phyloP scores from a whole-genome alignment of 257 asterid genomes.

The Plantago major region DNA sequence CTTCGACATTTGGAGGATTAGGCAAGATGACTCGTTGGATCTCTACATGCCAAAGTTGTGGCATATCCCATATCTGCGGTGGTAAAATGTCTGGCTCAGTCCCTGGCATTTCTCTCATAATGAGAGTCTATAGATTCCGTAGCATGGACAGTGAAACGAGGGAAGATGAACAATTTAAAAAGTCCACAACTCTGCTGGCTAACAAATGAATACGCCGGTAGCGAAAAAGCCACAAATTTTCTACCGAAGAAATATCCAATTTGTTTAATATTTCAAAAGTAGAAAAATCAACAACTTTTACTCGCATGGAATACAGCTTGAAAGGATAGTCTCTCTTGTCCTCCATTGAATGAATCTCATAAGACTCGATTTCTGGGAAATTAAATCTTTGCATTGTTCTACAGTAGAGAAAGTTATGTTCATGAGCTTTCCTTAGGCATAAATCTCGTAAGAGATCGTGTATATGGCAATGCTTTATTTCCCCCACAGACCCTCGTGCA shows the following conservation, averaged over 20 bases:
- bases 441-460: constrained; percentile 3
- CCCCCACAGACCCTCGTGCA: background rate
- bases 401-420: background rate
- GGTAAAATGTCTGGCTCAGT: constrained; percentile 1
- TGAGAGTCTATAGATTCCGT: constrained; percentile 1
- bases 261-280: background rate
- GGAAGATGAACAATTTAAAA: background rate
- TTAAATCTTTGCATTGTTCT: background rate
- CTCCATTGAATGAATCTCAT: background rate
- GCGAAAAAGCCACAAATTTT: background rate
- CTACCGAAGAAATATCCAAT: background rate
- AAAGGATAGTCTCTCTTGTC: background rate
- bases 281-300: background rate
- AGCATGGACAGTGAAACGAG: background rate
- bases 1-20: background rate
- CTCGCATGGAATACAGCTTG: background rate
- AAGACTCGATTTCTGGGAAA: no score
- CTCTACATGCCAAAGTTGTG: background rate
- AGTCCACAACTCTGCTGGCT: background rate
- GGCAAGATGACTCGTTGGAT: constrained; percentile 1
- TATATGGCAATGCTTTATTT: background rate
- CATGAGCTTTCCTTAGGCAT: constrained; percentile 6
- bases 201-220: background rate
- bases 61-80: background rate
- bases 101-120: background rate